Evolutionary conservation across 768 basidiomycete species (phyloP), one percentile per base, ranked within the genome.

Genomic region (Russula sp.): DNA sequence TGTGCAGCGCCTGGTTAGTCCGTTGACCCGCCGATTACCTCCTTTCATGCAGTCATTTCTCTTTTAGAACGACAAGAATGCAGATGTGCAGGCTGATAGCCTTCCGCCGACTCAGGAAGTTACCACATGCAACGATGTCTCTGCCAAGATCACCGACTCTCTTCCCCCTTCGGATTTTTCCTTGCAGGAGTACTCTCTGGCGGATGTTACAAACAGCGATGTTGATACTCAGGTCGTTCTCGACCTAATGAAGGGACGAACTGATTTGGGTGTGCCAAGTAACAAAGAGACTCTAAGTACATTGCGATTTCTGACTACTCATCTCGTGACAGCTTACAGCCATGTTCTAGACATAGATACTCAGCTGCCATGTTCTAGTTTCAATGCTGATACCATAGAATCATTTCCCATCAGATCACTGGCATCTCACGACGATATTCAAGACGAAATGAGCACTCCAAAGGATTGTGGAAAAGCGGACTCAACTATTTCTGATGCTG

Each of bases 211-310:
- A 53, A 53, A 67, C 69, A 29, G 65, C 67, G 61, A 70, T 57
- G 66, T 77, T 36, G 74, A 78, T 61, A 80, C 78, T 0, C 74
- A 81, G 54, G 69, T 75, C 69, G 69, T 79, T 22, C 70, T 70
- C 51, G 69, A 75, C 52, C 65, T 71, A 13, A 53, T 75, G 20
- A 67, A 67, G 52, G 60, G 50, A 51, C 60, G 60, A 32, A 54
- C 57, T 47, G 65, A 63, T 48, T 43, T 34, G 16, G 42, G 47
- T 46, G 46, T 60, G 11, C 47, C 43, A 25, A 68, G 72, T 14
- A 81, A 82, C 41, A 69, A 71, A 9, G 79, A 82, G 66, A 84
- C 80, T 75, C 73, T 83, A 57, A 79, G 80, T 82, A 62, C 36
- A 69, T 47, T 18, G 32, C 34, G 32, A 42, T n/a, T 52, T 43